phyloP scores from a whole-genome alignment of 2,329 filamentous ascomycete species.

The Ambrosiella xylebori region DNA sequence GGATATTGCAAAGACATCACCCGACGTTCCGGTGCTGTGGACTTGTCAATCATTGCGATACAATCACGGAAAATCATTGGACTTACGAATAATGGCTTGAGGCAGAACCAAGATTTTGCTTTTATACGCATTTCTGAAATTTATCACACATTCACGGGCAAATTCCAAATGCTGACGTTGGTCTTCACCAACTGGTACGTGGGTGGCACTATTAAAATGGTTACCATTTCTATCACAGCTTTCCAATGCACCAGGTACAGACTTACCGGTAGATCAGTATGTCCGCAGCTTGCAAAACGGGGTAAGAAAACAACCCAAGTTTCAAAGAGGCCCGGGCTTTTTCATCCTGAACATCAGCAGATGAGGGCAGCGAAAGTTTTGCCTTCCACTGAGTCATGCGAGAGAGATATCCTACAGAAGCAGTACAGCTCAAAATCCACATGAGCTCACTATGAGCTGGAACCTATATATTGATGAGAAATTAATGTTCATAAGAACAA shows the following conservation, averaged over 20 bases:
- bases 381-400: slow-evolving; percentile 99
- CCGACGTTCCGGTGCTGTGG: slow-evolving; percentile 54
- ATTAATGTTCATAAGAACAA: background rate
- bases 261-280: slow-evolving; percentile 63
- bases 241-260: no score
- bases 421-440: slow-evolving; percentile 90
- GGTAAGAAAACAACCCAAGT: slow-evolving; percentile 86
- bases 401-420: slow-evolving; percentile 82
- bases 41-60: slow-evolving; percentile 7
- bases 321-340: slow-evolving; percentile 47
- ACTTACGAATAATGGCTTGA: slow-evolving; percentile 52
- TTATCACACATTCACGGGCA: slow-evolving; percentile 64
- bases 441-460: slow-evolving; percentile 74
- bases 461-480: slow-evolving; percentile 29
- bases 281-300: slow-evolving; percentile 87
- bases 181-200: slow-evolving; percentile 94
- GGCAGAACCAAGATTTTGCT: slow-evolving; percentile 47
- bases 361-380: slow-evolving; percentile 49
- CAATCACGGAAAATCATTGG: background rate
- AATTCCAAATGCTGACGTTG: slow-evolving; percentile 91
- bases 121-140: slow-evolving; percentile 62
- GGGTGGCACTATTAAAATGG: slow-evolving; percentile 46
- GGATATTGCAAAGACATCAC: slow-evolving; percentile 82
- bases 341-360: slow-evolving; percentile 39
- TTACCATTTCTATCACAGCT: background rate